phyloP scores from a whole-genome alignment of 2,329 filamentous ascomycete species.

The Zymoseptoria passerinii region DNA sequence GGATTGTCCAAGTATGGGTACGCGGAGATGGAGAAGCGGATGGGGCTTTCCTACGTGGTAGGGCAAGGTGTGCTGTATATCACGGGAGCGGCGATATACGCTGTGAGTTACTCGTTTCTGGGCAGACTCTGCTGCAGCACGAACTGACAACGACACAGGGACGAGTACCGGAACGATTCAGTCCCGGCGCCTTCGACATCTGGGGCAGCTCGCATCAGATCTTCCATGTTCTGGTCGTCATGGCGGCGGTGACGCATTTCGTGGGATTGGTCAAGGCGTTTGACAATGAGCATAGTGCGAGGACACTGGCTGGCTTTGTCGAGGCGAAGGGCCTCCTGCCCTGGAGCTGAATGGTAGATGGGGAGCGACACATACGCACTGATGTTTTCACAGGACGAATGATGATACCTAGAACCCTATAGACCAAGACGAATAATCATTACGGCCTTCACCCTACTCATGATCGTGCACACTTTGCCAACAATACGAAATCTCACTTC shows the following conservation, averaged over 20 bases:
- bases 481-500: too few species aligned
- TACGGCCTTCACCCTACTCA: too few species aligned
- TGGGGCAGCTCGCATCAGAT: conserved; percentile 93
- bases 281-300: conserved; percentile 61
- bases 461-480: too few species aligned
- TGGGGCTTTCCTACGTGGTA: conserved; percentile 73
- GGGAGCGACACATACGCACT: not conserved
- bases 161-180: conserved; percentile 73
- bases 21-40: conserved; percentile 56
- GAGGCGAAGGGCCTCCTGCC: not conserved
- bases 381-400: not conserved
- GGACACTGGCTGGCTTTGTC: conserved; percentile 1
- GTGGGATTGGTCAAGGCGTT: conserved; percentile 76
- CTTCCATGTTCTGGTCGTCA: conserved; percentile 81
- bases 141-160: conserved; percentile 37
- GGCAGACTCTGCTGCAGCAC: too few species aligned
- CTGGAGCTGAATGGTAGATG: not conserved
- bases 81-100: conserved; percentile 76
- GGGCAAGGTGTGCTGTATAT: conserved; percentile 79
- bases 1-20: conserved; percentile 62
- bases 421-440: not conserved
- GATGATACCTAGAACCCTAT: not conserved
- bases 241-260: conserved; percentile 75
- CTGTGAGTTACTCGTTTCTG: too few species aligned
- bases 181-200: conserved; percentile 76